Base-by-base conservation (phyloP, 805 yeast genomes). In the Myxozyma udenii region DNA sequence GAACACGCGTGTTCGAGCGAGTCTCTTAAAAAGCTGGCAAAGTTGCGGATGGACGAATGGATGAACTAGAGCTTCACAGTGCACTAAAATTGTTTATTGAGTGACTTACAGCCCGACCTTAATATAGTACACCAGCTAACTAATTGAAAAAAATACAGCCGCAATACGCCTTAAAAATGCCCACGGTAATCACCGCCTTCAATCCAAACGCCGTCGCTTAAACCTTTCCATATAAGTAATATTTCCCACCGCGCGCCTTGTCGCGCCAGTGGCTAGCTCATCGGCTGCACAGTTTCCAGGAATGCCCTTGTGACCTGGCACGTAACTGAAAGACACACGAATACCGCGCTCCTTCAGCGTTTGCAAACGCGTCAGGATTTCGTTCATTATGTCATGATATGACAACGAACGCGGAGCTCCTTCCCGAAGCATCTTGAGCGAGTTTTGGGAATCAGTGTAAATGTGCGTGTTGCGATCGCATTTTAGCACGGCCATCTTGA, bases 221-320 rank as follows among this genome's bases (percentile, higher is more conserved):
- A n/a, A n/a, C n/a, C n/a, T n/a, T n/a, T n/a, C n/a, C n/a, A n/a
- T n/a, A n/a, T n/a, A n/a, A n/a, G n/a, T n/a, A n/a, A n/a, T n/a
- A n/a, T n/a, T n/a, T n/a, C n/a, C 33, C 33, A 28, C 33, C 12
- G 33, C 33, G 14, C 12, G 14, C n/a, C 11, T 41, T 16, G 19
- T 19, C 16, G 23, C 93, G n/a, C 58, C 46, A 50, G 76, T 83
- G 2, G 96, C 96, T 43, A 89, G 70, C 44, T 63, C 63, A 64
- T 89, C 96, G 0, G 96, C 96, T 62, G 65, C 72, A 54, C 81
- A 88, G 63, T 89, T 90, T 0, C 96, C 96, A 11, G 62, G 66
- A 33, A 71, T 68, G 0, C 87, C 90, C 16, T 73, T 67, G 66
- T 90, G 96, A 0, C 91, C 96, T 51, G 70, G 73, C 3, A 87